Evolutionary conservation across 805 yeast genomes (phyloP).

Genomic region (Teunomyces pallodes): DNA sequence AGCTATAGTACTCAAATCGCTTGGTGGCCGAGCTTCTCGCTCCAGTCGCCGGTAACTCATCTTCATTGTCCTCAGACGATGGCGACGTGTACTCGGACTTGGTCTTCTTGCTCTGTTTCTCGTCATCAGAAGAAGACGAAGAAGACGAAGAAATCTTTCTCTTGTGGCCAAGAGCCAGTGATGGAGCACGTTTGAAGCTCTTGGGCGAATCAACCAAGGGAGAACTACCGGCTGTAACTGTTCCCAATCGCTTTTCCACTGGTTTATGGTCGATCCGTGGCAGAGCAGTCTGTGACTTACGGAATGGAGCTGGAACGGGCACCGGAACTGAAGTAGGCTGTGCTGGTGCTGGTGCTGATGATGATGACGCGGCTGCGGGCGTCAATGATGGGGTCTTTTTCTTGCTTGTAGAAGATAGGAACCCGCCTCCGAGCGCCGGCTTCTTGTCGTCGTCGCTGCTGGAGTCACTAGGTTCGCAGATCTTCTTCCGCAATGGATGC

Average conservation of each 20-base stretch:
- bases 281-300: slow-evolving; percentile 20
- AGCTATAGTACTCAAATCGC: slow-evolving; percentile 35
- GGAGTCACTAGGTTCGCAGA: slow-evolving; percentile 20
- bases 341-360: slow-evolving; percentile 1
- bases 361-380: slow-evolving; percentile 5
- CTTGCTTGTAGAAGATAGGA: slow-evolving; percentile 16
- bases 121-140: slow-evolving; percentile 23
- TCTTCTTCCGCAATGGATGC: slow-evolving; percentile 40
- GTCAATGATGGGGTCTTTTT: slow-evolving; percentile 7
- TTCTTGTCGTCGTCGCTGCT: slow-evolving; percentile 22
- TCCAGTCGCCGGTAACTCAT: slow-evolving; percentile 9
- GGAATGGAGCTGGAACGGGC: slow-evolving; percentile 5
- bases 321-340: neutral
- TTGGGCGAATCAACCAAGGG: slow-evolving; percentile 11
- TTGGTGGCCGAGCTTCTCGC: slow-evolving; percentile 12
- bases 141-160: slow-evolving; percentile 13
- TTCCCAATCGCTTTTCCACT: slow-evolving; percentile 4
- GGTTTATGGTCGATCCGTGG: slow-evolving; percentile 13
- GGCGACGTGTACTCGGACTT: slow-evolving; percentile 33
- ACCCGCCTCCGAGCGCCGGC: slow-evolving; percentile 28
- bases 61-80: slow-evolving; percentile 19
- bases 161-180: slow-evolving; percentile 4
- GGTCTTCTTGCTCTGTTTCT: slow-evolving; percentile 14
- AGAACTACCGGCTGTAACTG: slow-evolving; percentile 10
- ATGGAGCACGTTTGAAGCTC: neutral